Conservation (phyloP, 805 yeast genomes). For the Naumovozyma castellii region DNA sequence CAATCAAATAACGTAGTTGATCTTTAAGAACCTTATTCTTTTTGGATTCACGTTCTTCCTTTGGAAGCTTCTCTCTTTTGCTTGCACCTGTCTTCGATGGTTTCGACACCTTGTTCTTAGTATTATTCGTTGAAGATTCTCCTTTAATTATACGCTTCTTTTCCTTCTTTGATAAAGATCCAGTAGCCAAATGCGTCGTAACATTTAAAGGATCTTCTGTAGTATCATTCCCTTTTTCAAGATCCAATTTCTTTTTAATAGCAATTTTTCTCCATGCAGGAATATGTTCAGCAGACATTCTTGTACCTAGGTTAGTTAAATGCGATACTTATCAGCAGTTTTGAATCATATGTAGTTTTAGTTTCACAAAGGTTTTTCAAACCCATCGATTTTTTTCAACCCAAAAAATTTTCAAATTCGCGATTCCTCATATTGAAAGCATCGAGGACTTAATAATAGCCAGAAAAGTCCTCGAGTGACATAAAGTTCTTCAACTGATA, state of each 20-base stretch:
- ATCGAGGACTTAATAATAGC: too few relatives aligned
- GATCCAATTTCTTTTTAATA: conserved; percentile 10
- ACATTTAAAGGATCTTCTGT: conserved; percentile 28
- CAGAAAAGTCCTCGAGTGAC: too few relatives aligned
- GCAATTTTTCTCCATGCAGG: conserved; percentile 32
- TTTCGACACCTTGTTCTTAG: conserved; percentile 11
- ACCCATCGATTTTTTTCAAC: conserved; percentile 1
- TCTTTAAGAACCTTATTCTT: conserved; percentile 25
- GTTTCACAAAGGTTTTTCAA: neutral
- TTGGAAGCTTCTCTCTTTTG: conserved; percentile 23
- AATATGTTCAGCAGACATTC: conserved; percentile 18
- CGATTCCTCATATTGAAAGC: too few relatives aligned
- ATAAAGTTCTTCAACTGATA: too few relatives aligned
- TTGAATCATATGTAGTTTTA: too few relatives aligned
- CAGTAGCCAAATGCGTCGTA: conserved; percentile 30
- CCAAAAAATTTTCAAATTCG: neutral
- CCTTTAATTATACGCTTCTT: conserved; percentile 25
- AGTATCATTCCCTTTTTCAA: conserved; percentile 6
- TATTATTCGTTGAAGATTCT: conserved; percentile 5
- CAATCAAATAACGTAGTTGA: conserved; percentile 28
- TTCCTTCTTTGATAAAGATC: conserved; percentile 24
- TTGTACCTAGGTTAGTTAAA: neutral
- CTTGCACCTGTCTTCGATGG: conserved; percentile 9
- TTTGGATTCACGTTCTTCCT: conserved; percentile 18
- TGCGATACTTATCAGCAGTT: too few relatives aligned